phyloP scores from a whole-genome alignment of 1,139 yeast genomes.

The Kodamaea suecica region DNA sequence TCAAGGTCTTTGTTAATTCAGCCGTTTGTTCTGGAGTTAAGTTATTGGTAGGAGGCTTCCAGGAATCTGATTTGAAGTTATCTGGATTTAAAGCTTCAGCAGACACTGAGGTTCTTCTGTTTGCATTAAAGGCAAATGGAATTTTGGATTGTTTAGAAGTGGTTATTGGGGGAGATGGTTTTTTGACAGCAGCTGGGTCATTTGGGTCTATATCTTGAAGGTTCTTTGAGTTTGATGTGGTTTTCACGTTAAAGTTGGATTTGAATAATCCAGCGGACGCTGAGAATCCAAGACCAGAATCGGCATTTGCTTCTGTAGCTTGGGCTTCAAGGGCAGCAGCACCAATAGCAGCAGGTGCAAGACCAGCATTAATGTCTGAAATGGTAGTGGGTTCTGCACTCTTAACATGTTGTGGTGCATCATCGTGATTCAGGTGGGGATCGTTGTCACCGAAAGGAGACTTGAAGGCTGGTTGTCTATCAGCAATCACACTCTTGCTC shows the following conservation, averaged over 20 bases:
- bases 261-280: constrained; percentile 31
- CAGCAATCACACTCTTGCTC: constrained; percentile 23
- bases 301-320: background rate
- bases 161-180: background rate
- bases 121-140: constrained; percentile 67
- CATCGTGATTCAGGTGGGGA: constrained; percentile 49
- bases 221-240: constrained; percentile 20
- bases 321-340: constrained; percentile 8
- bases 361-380: background rate
- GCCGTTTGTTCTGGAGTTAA: constrained; percentile 61
- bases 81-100: constrained; percentile 73
- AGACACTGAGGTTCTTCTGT: constrained; percentile 82
- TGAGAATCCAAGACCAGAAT: background rate
- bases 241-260: constrained; percentile 42
- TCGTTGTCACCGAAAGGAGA: constrained; percentile 64
- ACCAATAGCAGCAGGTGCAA: constrained; percentile 9
- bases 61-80: constrained; percentile 53
- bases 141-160: constrained; percentile 30
- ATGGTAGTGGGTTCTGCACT: background rate
- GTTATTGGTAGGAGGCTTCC: constrained; percentile 73
- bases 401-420: background rate
- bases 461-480: constrained; percentile 53
- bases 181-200: constrained; percentile 20
- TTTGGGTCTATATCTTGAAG: constrained; percentile 29
- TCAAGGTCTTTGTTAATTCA: constrained; percentile 68